Base-by-base conservation (phyloP, 192 early-diverging fungal species). In the Obelidium mucronatum region DNA sequence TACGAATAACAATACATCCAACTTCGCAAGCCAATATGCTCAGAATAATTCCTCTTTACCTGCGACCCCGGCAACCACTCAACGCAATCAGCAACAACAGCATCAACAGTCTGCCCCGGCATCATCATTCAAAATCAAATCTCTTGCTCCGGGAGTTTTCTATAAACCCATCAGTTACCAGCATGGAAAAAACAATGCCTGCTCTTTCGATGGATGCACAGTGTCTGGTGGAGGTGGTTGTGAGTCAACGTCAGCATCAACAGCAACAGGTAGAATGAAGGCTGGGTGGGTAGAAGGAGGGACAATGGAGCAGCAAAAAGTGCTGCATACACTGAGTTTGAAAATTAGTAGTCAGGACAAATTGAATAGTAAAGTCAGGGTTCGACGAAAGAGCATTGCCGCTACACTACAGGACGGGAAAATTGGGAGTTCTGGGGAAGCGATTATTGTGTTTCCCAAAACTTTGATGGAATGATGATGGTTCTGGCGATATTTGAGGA, bases 81-180 rank as follows among this genome's bases (percentile, higher is more conserved):
- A n/a, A n/a, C n/a, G n/a, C n/a, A n/a, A n/a, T n/a, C n/a, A n/a
- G n/a, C n/a, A n/a, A 53, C 52, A n/a, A n/a, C n/a, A 53, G 24
- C 52, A 53, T 53, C 52, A 53, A 53, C 52, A 53, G 1, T 24
- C n/a, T 48, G 8, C 44, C 44, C 44, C 11, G 19, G 11, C 30
- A 24, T 24, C 58, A 15, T 60, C 58, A 15, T 60, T 60, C 58
- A 60, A 60, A 60, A 60, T 60, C 26, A 60, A 60, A 28, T 60
- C 58, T 17, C 33, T 60, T 2, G 33, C 26, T 15, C 58, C 58
- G 19, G 58, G 58, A 24, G 33, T 60, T 15, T 60, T 60, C 30
- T 60, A 60, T 5, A 60, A 60, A 60, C 58, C 58, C 15, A 60
- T 60, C 31, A 33, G 58, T 24, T 24, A 24, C 2, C 58, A 60